Evolutionary conservation across 108 stramenopile genomes (phyloP).

Genomic region (Nitzschia sp.): DNA sequence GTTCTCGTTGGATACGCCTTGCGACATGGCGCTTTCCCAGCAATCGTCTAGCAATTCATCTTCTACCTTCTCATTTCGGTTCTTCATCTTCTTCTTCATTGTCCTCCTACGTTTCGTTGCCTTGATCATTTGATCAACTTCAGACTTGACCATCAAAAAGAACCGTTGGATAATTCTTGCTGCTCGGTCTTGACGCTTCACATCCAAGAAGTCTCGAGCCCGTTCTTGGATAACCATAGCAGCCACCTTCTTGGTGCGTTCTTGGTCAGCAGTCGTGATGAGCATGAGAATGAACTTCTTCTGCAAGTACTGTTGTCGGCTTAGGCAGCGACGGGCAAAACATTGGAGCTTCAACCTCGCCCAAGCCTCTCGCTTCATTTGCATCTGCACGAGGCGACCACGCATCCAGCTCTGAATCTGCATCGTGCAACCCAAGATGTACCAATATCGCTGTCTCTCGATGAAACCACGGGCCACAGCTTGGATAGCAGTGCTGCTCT

Average conservation of each 20-base stretch:
- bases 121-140: conserved; percentile 65
- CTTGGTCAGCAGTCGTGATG: conserved; percentile 23
- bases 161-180: conserved; percentile 69
- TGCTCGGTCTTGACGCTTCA: conserved; percentile 36
- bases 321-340: conserved; percentile 31
- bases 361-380: conserved; percentile 5
- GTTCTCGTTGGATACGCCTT: conserved; percentile 3
- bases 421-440: conserved; percentile 55
- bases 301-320: conserved; percentile 37
- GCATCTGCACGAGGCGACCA: conserved; percentile 16
- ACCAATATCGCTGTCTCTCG: conserved; percentile 50
- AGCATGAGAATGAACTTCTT: conserved; percentile 37
- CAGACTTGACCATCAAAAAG: conserved; percentile 61
- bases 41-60: conserved; percentile 52
- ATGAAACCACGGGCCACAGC: conserved; percentile 61
- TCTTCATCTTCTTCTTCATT: conserved; percentile 39
- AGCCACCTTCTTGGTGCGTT: conserved; percentile 21
- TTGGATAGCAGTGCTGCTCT: conserved; percentile 52
- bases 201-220: conserved; percentile 24
- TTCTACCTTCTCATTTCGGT: conserved; percentile 36
- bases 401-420: conserved; percentile 54
- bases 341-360: conserved; percentile 34
- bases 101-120: conserved; percentile 49
- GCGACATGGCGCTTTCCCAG: conserved; percentile 30
- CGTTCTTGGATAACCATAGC: conserved; percentile 33